These are phyloP conservation scores for Penicillium coffeae DNA, from an alignment of 495 filamentous ascomycete species.

Conservation along the genomic window DNA sequence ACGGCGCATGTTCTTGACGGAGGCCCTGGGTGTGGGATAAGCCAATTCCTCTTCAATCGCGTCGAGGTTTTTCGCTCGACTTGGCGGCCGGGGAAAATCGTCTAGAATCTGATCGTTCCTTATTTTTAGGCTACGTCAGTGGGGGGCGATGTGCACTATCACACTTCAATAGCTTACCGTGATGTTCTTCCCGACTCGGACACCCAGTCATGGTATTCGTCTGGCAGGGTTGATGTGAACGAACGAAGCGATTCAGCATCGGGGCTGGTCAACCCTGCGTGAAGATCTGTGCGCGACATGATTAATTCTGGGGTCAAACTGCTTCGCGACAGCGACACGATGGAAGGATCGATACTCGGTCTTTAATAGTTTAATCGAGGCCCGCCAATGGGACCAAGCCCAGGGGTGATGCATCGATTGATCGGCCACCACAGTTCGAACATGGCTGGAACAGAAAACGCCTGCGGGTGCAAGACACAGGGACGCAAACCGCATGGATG, in stretches of 20 bases:
- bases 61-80: constrained; percentile 12
- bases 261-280: constrained; percentile 8
- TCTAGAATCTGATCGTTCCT: constrained; percentile 23
- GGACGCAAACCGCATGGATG: neutral
- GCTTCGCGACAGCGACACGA: neutral
- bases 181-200: constrained; percentile 20
- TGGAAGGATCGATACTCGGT: neutral
- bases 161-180: constrained; percentile 6
- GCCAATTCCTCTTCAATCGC: constrained; percentile 19
- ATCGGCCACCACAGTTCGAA: constrained; percentile 10
- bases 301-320: neutral
- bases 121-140: neutral
- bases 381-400: constrained; percentile 1
- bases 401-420: constrained; percentile 21
- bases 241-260: constrained; percentile 23
- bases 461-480: constrained; percentile 6
- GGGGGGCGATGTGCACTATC: neutral
- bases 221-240: constrained; percentile 16
- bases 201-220: constrained; percentile 27
- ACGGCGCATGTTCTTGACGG: constrained; percentile 23
- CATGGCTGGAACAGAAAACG: neutral
- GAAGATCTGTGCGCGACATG: constrained; percentile 16
- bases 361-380: constrained; percentile 12
- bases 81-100: constrained; percentile 23
- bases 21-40: constrained; percentile 17